These are phyloP conservation scores for Vitis riparia DNA, from an alignment of 164 flowering plant species.

Conservation along the genomic window DNA sequence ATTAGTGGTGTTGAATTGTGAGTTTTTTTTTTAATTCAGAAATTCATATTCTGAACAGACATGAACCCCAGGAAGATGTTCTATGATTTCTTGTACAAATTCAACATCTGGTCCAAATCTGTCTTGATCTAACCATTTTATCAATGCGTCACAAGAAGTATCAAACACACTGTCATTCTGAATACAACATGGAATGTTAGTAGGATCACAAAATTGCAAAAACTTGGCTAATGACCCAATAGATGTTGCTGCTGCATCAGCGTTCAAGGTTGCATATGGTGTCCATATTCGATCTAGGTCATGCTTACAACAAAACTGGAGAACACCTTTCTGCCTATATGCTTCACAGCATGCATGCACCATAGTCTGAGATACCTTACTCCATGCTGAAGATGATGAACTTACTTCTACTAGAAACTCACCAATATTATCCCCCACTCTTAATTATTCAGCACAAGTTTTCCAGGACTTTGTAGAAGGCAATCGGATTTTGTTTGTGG, in stretches of 20 bases:
- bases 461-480: constrained; percentile 20
- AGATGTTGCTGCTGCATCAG: too few species aligned
- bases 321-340: constrained; percentile 41
- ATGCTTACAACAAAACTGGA: constrained; percentile 67
- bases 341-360: constrained; percentile 50
- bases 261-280: too few species aligned
- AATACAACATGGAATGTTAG: constrained; percentile 28
- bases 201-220: constrained; percentile 31
- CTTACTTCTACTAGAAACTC: constrained; percentile 68
- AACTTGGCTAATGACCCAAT: constrained; percentile 42
- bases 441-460: constrained; percentile 12
- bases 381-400: constrained; percentile 73
- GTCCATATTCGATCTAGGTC: not conserved
- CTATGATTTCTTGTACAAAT: constrained; percentile 91
- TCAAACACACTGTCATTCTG: constrained; percentile 35
- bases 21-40: constrained; percentile 39
- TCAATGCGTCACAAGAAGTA: constrained; percentile 22
- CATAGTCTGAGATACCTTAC: constrained; percentile 45
- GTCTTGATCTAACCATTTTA: constrained; percentile 69
- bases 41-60: constrained; percentile 52
- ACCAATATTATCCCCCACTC: constrained; percentile 56
- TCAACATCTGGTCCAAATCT: constrained; percentile 82
- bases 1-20: constrained; percentile 31
- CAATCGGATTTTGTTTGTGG: constrained; percentile 19
- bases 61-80: constrained; percentile 64